These are phyloP conservation scores for Pestalotiopsis sp. DNA, from an alignment of 2,329 filamentous ascomycete genomes.

Conservation along the genomic window DNA sequence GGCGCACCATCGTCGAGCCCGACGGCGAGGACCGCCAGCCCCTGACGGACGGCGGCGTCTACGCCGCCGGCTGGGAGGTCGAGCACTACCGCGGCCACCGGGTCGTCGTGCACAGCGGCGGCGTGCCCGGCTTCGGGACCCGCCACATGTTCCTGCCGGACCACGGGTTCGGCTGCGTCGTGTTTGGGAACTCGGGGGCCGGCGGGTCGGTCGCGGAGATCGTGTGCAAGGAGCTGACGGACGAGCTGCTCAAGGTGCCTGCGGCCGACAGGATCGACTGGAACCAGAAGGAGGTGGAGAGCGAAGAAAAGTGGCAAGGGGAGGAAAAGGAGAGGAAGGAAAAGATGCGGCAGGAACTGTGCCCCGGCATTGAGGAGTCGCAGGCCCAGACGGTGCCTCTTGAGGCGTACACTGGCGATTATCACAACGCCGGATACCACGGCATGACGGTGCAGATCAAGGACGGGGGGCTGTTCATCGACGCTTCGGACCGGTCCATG, in stretches of 20 bases:
- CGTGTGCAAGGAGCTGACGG: not conserved
- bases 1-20: not conserved
- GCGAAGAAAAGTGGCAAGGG: conserved; percentile 20
- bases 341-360: not conserved
- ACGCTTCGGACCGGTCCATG: conserved; percentile 23
- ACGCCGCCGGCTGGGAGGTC: conserved; percentile 23
- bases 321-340: conserved; percentile 6
- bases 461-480: conserved; percentile 25
- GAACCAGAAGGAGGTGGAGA: not conserved
- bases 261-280: not conserved
- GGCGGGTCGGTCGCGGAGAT: not conserved
- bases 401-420: conserved; percentile 22
- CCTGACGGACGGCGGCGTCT: conserved; percentile 19
- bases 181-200: not conserved
- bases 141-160: conserved; percentile 25
- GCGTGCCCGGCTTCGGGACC: conserved; percentile 22
- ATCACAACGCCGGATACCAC: conserved; percentile 26
- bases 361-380: not conserved
- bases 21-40: conserved; percentile 1
- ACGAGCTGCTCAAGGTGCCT: not conserved
- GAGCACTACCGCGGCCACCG: conserved; percentile 25
- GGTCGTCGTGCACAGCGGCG: conserved; percentile 25
- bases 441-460: conserved; percentile 20
- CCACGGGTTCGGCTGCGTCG: conserved; percentile 19
- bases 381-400: conserved; percentile 23